phyloP scores from a whole-genome alignment of 179 eudicot genomes.

The Carnegiea gigantea region DNA sequence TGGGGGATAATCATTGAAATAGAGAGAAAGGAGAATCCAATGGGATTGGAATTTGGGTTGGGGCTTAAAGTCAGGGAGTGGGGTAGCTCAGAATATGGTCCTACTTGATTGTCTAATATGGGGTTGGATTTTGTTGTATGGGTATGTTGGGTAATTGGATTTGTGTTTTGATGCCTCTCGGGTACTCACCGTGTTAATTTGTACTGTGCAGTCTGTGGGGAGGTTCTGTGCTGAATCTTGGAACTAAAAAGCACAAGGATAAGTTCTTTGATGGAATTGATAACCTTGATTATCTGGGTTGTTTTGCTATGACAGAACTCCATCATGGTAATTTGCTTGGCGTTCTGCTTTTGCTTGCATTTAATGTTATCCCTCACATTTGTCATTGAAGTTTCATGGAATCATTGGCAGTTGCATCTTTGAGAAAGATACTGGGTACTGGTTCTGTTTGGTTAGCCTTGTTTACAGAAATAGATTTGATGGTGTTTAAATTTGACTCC shows the following conservation, averaged over 20 bases:
- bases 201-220: slow-evolving; percentile 81
- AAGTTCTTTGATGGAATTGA: slow-evolving; percentile 89
- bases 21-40: too few relatives aligned
- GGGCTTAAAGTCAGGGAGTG: not conserved
- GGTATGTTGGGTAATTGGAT: not conserved
- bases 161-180: too few relatives aligned
- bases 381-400: too few relatives aligned
- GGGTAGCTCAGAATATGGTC: not conserved
- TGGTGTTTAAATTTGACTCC: too few relatives aligned
- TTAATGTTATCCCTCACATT: too few relatives aligned
- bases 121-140: not conserved
- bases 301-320: slow-evolving; percentile 98
- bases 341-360: slow-evolving; percentile 5
- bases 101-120: not conserved
- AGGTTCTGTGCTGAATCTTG: slow-evolving; percentile 91
- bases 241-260: slow-evolving; percentile 88
- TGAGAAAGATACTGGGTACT: too few relatives aligned
- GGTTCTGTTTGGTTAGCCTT: too few relatives aligned
- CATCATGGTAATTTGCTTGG: slow-evolving; percentile 65
- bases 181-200: not conserved
- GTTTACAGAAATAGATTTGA: too few relatives aligned
- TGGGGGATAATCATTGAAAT: too few relatives aligned
- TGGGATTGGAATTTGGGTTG: too few relatives aligned
- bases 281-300: slow-evolving; percentile 83
- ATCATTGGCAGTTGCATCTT: too few relatives aligned